Evolutionary conservation across 2,329 filamentous ascomycete species (phyloP), one percentile per base, ranked within the genome.

Genomic region (Diaporthe citri): DNA sequence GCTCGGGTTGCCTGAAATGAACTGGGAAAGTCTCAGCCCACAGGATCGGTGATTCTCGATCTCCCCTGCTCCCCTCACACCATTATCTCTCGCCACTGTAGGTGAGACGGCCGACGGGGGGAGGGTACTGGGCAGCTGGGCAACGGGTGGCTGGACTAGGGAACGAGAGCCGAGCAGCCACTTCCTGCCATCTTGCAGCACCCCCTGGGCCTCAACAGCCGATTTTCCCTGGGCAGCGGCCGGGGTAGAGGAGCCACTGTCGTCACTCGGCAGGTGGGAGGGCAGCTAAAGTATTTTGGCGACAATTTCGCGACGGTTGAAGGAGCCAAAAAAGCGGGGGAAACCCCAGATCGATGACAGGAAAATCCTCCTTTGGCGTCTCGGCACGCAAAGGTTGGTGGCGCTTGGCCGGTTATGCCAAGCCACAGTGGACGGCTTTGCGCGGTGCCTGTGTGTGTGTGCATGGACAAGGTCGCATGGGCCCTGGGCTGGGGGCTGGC

Each of bases 261-360:
- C 64, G 64, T 69, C 64, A 69, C 20, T 17, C 13, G 22, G 34
- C 64, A 69, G 64, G 20, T n/a, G 34, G 7, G 28, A 34, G n/a
- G n/a, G 13, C 48, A 41, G 64, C 46, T 67, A 39, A 36, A 22
- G 46, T 67, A 67, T 69, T 69, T 69, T 55, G 64, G 64, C 64
- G 64, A 69, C 64, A 69, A 55, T 55, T 69, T 55, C 46, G 64
- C 64, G 64, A 69, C 64, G 64, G 64, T 69, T 69, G 64, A 55
- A 69, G 46, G 64, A 52, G 64, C 64, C 34, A 39, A 28, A 67
- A 69, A 69, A 69, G 64, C 64, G 64, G 64, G 64, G 64, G 34
- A 41, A 10, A 39, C 3, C 48, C 64, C 46, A 55, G 48, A 69
- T 55, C 48, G 64, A 69, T 69, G 64, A 55, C 48, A 69, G 48